These are phyloP conservation scores for Plantago lanceolata DNA, from an alignment of 305 asterid species.

Conservation along the genomic window DNA sequence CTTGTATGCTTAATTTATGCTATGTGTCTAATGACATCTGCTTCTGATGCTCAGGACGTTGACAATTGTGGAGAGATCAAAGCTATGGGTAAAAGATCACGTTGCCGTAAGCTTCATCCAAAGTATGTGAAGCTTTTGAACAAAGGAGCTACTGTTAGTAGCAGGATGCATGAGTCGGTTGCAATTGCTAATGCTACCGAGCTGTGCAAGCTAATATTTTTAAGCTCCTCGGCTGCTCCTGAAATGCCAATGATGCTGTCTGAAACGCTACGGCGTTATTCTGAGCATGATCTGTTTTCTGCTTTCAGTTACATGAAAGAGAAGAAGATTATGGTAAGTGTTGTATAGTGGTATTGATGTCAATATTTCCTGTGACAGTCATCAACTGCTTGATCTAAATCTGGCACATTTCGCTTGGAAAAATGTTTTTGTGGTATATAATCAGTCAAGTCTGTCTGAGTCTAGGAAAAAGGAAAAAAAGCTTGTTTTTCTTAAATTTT, in stretches of 20 bases:
- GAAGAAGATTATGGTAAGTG: conserved; percentile 72
- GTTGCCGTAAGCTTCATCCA: conserved; percentile 42
- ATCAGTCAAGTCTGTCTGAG: conserved; percentile 15
- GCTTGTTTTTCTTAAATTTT: no score
- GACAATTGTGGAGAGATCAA: conserved; percentile 41
- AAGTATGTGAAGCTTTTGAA: conserved; percentile 51
- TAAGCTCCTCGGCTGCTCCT: conserved; percentile 75
- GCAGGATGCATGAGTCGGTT: conserved; percentile 65
- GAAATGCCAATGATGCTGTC: conserved; percentile 70
- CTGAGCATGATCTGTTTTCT: conserved; percentile 95
- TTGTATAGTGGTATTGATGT: conserved; percentile 23
- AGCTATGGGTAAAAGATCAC: conserved; percentile 46
- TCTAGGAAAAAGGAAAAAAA: no score
- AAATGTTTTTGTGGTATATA: conserved; percentile 17
- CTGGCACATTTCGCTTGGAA: conserved; percentile 13
- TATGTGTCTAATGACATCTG: conserved; percentile 26
- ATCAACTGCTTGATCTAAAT: conserved; percentile 9
- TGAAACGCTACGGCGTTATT: conserved; percentile 83
- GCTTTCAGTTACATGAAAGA: conserved; percentile 91
- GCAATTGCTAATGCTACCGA: conserved; percentile 94
- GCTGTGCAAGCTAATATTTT: conserved; percentile 82
- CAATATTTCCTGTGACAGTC: conserved; percentile 8
- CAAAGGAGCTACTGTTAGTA: conserved; percentile 38
- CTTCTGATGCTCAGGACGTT: conserved; percentile 35
- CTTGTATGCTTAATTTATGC: conserved; percentile 29